These are phyloP conservation scores for Pharus latifolius DNA, from an alignment of 176 grass and related monocot species.

Conservation along the genomic window DNA sequence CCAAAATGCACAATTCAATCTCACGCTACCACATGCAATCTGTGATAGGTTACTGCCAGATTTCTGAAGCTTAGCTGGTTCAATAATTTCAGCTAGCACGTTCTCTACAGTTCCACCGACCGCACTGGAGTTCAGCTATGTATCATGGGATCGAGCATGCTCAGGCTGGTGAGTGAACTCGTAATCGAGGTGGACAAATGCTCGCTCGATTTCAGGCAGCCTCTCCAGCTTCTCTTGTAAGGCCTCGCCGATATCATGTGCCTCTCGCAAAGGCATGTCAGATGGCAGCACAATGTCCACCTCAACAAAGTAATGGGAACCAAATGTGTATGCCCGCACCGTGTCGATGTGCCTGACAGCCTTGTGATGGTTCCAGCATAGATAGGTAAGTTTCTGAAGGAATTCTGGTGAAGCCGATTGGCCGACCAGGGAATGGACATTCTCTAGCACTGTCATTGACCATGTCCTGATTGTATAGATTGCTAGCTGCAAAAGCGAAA, in stretches of 20 bases:
- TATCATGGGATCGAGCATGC: slow-evolving; percentile 37
- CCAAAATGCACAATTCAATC: neutral
- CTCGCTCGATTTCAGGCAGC: slow-evolving; percentile 45
- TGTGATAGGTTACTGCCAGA: neutral
- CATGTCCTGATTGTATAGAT: slow-evolving; percentile 69
- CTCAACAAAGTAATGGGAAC: slow-evolving; percentile 71
- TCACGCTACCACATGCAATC: neutral
- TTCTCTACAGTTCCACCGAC: neutral
- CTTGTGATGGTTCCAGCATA: slow-evolving; percentile 82
- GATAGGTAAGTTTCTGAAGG: slow-evolving; percentile 75
- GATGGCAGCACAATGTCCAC: slow-evolving; percentile 72
- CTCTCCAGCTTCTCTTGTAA: slow-evolving; percentile 58
- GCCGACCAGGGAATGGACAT: slow-evolving; percentile 62
- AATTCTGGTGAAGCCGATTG: slow-evolving; percentile 63
- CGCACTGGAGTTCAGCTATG: neutral
- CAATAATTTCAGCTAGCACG: neutral
- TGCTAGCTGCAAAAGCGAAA: slow-evolving; percentile 31
- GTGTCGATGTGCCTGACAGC: slow-evolving; percentile 66
- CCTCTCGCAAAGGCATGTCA: slow-evolving; percentile 46
- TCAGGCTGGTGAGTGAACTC: slow-evolving; percentile 56
- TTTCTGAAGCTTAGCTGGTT: neutral
- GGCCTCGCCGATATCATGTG: slow-evolving; percentile 52
- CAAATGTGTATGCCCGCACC: slow-evolving; percentile 71
- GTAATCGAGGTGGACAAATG: slow-evolving; percentile 56
- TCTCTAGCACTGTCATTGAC: slow-evolving; percentile 69